A percentile compares a stretch with the other conserved stretches of the same genome.
Conservation (phyloP, 768 basidiomycete species). For the Pulveroboletus sp. region DNA sequence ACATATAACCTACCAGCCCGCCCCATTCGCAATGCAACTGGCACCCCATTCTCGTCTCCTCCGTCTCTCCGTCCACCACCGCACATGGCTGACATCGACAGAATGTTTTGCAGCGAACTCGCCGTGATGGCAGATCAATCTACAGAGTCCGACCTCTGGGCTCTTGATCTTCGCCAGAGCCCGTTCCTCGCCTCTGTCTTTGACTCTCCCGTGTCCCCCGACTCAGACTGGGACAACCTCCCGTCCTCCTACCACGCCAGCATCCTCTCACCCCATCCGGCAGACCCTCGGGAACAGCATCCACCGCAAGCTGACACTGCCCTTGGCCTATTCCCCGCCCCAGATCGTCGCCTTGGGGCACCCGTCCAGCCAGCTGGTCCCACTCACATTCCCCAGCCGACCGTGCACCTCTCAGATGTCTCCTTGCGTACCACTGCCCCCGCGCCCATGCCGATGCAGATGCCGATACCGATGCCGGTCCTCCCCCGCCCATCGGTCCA, state of each 20-base stretch:
- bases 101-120: slow-evolving; percentile 21
- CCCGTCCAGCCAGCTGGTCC: background rate
- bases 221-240: slow-evolving; percentile 1
- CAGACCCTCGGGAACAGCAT: background rate
- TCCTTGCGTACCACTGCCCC: background rate
- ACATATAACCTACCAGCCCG: slow-evolving; percentile 2
- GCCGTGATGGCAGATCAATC: slow-evolving; percentile 9
- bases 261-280: background rate
- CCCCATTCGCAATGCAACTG: slow-evolving; percentile 15
- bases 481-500: background rate
- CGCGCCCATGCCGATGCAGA: background rate
- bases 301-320: background rate
- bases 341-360: slow-evolving; percentile 4
- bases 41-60: background rate
- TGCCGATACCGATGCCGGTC: background rate
- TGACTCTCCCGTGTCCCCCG: background rate
- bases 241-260: background rate
- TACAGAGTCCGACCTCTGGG: slow-evolving; percentile 6
- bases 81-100: slow-evolving; percentile 23
- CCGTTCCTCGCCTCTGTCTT: background rate
- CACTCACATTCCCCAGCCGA: slow-evolving; percentile 7
- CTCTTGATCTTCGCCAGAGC: background rate
- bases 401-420: slow-evolving; percentile 25
- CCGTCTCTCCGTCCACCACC: background rate
- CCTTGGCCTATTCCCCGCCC: slow-evolving; percentile 11